Evolutionary conservation across 2,329 filamentous ascomycete species (phyloP).

Genomic region (Botrytis elliptica): DNA sequence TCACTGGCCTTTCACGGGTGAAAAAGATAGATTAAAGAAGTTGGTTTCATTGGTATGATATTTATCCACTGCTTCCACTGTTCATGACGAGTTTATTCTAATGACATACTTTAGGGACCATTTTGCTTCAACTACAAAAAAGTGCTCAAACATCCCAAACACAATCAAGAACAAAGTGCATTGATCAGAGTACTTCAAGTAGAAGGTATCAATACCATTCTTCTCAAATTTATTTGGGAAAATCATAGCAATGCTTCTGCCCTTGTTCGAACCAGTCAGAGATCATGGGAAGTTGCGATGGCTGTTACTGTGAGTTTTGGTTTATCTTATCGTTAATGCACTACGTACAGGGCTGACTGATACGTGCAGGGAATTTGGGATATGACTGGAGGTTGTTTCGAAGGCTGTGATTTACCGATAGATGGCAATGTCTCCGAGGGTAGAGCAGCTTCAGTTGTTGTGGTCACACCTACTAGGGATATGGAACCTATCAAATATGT

Average conservation of each 20-base stretch:
- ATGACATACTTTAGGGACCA: background rate
- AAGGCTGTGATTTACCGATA: background rate
- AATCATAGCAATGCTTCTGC: slow-evolving; percentile 7
- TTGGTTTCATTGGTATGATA: slow-evolving; percentile 9
- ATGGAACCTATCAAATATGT: slow-evolving; percentile 14
- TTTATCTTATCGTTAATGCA: background rate
- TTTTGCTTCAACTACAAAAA: background rate
- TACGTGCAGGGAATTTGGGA: slow-evolving; percentile 14
- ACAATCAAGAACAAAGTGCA: slow-evolving; percentile 4
- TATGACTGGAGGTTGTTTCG: slow-evolving; percentile 6
- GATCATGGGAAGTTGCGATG: slow-evolving; percentile 15
- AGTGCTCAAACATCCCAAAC: slow-evolving; percentile 9
- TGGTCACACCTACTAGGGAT: slow-evolving; percentile 16
- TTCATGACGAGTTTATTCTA: background rate
- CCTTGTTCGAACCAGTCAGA: background rate
- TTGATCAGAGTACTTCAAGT: slow-evolving; percentile 5
- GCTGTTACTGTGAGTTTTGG: background rate
- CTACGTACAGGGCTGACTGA: background rate
- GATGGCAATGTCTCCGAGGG: background rate
- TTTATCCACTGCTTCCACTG: background rate
- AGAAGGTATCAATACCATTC: background rate
- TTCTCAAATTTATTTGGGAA: slow-evolving; percentile 10
- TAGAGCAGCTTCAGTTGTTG: background rate
- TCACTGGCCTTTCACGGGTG: slow-evolving; percentile 1
- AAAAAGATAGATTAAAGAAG: slow-evolving; percentile 1